Percentiles rank a stretch among this genome's conserved stretches.
Evolutionary conservation across 2,329 filamentous ascomycete genomes (phyloP).

Genomic region (Pezicula radicicola): DNA sequence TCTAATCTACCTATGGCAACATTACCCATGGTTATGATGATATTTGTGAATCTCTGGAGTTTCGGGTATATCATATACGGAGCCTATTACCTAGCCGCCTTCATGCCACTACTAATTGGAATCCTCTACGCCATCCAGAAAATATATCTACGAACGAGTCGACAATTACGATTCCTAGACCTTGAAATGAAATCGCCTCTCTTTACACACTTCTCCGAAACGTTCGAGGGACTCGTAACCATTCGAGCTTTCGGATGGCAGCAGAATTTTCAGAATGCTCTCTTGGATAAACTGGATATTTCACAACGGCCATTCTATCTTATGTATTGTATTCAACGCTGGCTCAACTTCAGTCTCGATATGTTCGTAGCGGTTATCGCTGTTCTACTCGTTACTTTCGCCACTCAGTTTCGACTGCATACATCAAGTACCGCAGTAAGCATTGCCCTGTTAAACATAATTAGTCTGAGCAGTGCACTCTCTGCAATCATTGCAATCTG

Average conservation of each 20-base stretch:
- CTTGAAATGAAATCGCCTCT: constrained; percentile 40
- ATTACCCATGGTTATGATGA: constrained; percentile 16
- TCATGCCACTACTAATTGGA: constrained; percentile 34
- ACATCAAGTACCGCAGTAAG: constrained; percentile 2
- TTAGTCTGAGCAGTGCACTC: constrained; percentile 24
- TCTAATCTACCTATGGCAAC: constrained; percentile 16
- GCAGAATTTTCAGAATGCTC: background rate
- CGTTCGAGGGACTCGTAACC: constrained; percentile 39
- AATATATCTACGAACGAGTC: constrained; percentile 42
- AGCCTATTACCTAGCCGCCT: constrained; percentile 35
- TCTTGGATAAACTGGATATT: constrained; percentile 27
- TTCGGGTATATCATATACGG: constrained; percentile 5
- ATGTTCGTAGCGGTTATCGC: constrained; percentile 35
- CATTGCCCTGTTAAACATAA: constrained; percentile 41
- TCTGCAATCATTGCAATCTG: constrained; percentile 43
- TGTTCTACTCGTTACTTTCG: constrained; percentile 12
- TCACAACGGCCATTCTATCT: constrained; percentile 44
- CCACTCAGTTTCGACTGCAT: constrained; percentile 2
- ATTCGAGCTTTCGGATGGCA: constrained; percentile 44
- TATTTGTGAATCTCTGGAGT: background rate
- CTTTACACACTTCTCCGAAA: constrained; percentile 42
- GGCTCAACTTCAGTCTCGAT: constrained; percentile 40
- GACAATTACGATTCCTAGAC: constrained; percentile 44
- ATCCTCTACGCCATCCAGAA: constrained; percentile 28
- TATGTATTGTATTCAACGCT: constrained; percentile 40